Evolutionary conservation across 805 yeast genomes (phyloP), one percentile per base, ranked within the genome.

Genomic region (Metschnikowia reukaufii): DNA sequence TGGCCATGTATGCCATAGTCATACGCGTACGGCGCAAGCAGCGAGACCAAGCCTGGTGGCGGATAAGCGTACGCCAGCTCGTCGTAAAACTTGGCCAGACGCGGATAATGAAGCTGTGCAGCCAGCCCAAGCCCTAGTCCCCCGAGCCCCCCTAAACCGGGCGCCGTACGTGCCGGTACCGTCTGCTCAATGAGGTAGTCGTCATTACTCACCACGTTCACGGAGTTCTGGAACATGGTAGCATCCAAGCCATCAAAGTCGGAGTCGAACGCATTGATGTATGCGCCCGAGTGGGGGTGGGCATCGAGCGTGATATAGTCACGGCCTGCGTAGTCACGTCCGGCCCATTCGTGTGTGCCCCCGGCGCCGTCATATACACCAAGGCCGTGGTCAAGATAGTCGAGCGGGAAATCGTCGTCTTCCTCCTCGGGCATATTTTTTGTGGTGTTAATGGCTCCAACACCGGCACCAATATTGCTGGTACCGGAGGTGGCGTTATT

Each of bases 361-460:
- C 17, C 29, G 39, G 13, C 35, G 16, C 25, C 23, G 9, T 38
- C 45, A 6, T 29, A 33, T 15, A 20, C 30, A 8, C 17, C 29
- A 19, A 67, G 63, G 21, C 67, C 72, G 4, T 68, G 65, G 17
- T 82, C 81, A 58, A 84, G 76, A 59, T 82, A 84, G 55, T 84
- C 90, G 45, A 85, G 63, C 3, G 91, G 90, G 66, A 84, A 84
- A 58, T 84, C 90, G 50, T 83, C 85, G 40, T 79, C 83, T 25
- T 73, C 72, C 20, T 67, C 71, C 3, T 63, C 38, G n/a, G n/a
- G n/a, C n/a, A n/a, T n/a, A n/a, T n/a, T n/a, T n/a, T n/a, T n/a
- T n/a, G n/a, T n/a, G n/a, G n/a, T n/a, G 7, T 43, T 36, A 17
- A 17, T 31, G 17, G 16, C 53, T n/a, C 41, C 38, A 21, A 30